A percentile compares a stretch with the other conserved stretches of the same genome.
phyloP scores from a whole-genome alignment of 805 yeast genomes.

The Wilhelminamyces savonicus region DNA sequence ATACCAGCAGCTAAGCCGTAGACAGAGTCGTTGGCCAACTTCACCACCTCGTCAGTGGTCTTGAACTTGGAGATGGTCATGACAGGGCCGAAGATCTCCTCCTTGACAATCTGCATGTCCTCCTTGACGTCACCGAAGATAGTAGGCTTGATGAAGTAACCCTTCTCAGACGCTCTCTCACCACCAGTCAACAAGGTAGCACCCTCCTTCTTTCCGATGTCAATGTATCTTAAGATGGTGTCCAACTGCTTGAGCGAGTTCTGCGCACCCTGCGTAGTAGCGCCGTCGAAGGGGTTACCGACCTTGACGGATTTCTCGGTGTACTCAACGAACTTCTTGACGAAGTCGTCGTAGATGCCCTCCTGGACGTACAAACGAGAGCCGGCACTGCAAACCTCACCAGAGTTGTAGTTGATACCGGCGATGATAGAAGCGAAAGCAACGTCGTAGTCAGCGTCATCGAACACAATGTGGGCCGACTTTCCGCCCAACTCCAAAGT shows the following conservation, averaged over 20 bases:
- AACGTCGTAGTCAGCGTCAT: constrained; percentile 73
- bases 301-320: constrained; percentile 47
- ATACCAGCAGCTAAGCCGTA: constrained; percentile 92
- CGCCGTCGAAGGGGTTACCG: constrained; percentile 81
- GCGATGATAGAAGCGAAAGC: constrained; percentile 70
- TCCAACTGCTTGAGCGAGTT: constrained; percentile 75
- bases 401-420: constrained; percentile 90
- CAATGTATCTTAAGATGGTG: constrained; percentile 70
- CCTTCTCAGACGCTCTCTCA: constrained; percentile 51
- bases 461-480: constrained; percentile 84
- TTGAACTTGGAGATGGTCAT: constrained; percentile 77
- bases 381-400: constrained; percentile 95
- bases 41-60: constrained; percentile 75
- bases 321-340: constrained; percentile 54
- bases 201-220: constrained; percentile 77
- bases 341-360: constrained; percentile 69
- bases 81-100: constrained; percentile 95
- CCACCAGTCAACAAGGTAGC: constrained; percentile 83
- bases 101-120: constrained; percentile 69
- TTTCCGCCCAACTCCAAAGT: constrained; percentile 96
- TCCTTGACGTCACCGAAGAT: constrained; percentile 76
- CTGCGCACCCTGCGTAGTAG: constrained; percentile 86
- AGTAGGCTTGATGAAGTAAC: constrained; percentile 74
- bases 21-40: constrained; percentile 69
- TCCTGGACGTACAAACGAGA: constrained; percentile 89